Evolutionary conservation across 2,329 filamentous ascomycete genomes (phyloP).

Genomic region (Teratosphaeriaceae sp.): DNA sequence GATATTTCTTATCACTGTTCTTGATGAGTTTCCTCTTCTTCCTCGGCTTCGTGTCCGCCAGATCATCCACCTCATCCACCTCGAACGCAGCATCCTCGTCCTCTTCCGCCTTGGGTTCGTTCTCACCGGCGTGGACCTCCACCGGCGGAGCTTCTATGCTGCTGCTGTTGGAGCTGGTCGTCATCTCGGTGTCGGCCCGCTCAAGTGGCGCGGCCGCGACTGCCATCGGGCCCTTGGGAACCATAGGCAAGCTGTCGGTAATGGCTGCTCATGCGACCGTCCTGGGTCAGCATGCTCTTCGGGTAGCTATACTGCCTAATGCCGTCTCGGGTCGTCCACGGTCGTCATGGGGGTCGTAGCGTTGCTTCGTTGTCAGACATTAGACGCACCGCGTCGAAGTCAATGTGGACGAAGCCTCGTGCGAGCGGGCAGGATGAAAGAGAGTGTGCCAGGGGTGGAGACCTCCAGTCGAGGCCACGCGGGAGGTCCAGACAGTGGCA

Average conservation of each 20-base stretch:
- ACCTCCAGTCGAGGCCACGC: too few species aligned
- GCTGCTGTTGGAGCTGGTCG: slow-evolving; percentile 1
- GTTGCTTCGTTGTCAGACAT: too few species aligned
- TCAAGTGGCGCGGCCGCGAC: not conserved
- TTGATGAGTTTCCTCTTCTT: slow-evolving; percentile 30
- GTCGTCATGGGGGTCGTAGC: too few species aligned
- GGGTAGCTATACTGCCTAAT: not conserved
- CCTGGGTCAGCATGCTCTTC: slow-evolving; percentile 16
- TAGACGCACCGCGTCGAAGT: not conserved
- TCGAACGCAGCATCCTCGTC: slow-evolving; percentile 12
- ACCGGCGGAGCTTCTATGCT: slow-evolving; percentile 1
- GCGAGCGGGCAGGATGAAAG: too few species aligned
- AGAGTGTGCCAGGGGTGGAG: too few species aligned
- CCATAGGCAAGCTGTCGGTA: slow-evolving; percentile 9
- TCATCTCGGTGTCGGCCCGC: slow-evolving; percentile 1
- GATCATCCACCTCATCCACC: slow-evolving; percentile 16
- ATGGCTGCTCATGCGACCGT: slow-evolving; percentile 11
- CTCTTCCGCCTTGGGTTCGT: slow-evolving; percentile 1
- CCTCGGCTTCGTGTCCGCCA: slow-evolving; percentile 19
- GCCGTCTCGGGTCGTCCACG: not conserved
- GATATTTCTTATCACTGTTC: slow-evolving; percentile 55
- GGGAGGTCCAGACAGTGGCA: too few species aligned
- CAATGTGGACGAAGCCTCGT: not conserved
- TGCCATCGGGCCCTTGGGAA: not conserved
- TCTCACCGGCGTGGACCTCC: not conserved